Conservation (phyloP, 768 basidiomycete species). For the Lentinula boryana region DNA sequence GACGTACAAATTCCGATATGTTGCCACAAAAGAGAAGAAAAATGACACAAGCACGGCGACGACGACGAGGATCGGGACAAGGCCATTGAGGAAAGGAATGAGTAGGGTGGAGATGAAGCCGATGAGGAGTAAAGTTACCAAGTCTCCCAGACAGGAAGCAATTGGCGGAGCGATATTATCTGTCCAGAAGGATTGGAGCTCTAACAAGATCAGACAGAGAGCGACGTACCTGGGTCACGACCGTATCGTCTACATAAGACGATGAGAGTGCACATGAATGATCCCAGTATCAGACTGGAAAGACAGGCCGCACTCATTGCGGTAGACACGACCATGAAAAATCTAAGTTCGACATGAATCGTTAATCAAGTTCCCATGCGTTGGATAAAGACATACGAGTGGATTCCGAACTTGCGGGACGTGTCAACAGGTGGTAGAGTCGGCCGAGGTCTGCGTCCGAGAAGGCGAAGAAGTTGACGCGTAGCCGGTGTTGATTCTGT, state of each 20-base stretch:
- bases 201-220: not conserved
- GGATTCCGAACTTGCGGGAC: conserved; percentile 28
- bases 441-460: conserved; percentile 16
- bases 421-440: conserved; percentile 19
- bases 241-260: conserved; percentile 69
- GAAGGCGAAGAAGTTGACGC: not conserved
- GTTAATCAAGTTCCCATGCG: not conserved
- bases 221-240: conserved; percentile 71
- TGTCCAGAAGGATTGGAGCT: conserved; percentile 19
- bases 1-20: conserved; percentile 62
- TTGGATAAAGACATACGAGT: conserved; percentile 24
- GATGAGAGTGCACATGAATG: conserved; percentile 87
- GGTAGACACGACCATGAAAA: conserved; percentile 70
- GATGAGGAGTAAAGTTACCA: conserved; percentile 83
- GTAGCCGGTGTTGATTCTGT: conserved; percentile 6
- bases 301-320: conserved; percentile 78
- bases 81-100: conserved; percentile 58
- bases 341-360: conserved; percentile 31
- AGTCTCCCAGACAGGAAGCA: conserved; percentile 88
- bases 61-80: conserved; percentile 54
- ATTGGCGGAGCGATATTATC: conserved; percentile 96
- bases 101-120: conserved; percentile 71
- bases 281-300: conserved; percentile 76
- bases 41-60: conserved; percentile 43
- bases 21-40: conserved; percentile 44